A percentile compares a stretch with the other conserved stretches of the same genome.
Conservation (phyloP, 495 filamentous ascomycete species). For the Penicillium simplicissimum region DNA sequence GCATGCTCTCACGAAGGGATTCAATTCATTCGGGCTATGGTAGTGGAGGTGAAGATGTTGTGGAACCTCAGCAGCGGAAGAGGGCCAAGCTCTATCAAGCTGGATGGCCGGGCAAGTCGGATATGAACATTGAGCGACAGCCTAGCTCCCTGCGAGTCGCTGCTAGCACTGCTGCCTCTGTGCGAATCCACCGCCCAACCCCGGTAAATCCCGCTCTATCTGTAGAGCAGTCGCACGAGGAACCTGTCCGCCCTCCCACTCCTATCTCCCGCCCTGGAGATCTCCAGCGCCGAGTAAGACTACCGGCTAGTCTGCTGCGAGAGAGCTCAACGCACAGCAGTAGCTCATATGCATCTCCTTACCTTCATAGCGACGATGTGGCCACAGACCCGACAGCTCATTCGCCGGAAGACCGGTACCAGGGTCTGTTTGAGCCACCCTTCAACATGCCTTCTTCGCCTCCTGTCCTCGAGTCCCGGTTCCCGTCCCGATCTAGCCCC, state of each 20-base stretch:
- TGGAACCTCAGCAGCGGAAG: conserved; percentile 62
- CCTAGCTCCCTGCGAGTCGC: conserved; percentile 82
- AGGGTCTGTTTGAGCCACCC: conserved; percentile 49
- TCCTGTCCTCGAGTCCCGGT: conserved; percentile 62
- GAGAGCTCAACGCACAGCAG: conserved; percentile 43
- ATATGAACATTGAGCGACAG: conserved; percentile 64
- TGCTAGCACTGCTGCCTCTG: conserved; percentile 82
- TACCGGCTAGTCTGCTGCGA: conserved; percentile 41
- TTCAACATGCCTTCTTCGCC: conserved; percentile 77
- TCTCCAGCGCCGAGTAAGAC: conserved; percentile 34
- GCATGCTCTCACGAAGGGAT: conserved; percentile 31
- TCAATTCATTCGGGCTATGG: conserved; percentile 60
- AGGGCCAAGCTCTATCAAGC: conserved; percentile 72
- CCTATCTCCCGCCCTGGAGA: conserved; percentile 60
- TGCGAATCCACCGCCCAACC: conserved; percentile 81
- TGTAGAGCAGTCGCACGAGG: conserved; percentile 62
- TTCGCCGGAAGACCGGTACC: conserved; percentile 51
- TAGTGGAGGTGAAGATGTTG: conserved; percentile 63
- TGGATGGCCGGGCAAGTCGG: conserved; percentile 64
- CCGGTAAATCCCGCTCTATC: conserved; percentile 55
- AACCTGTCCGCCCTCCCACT: conserved; percentile 77
- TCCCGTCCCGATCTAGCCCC: conserved; percentile 68
- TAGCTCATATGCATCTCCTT: conserved; percentile 49
- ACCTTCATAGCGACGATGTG: conserved; percentile 44
- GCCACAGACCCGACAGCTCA: conserved; percentile 34